These are phyloP conservation scores for Stagonosporopsis chrysanthemi DNA, from an alignment of 2,329 filamentous ascomycete genomes.

Conservation along the genomic window DNA sequence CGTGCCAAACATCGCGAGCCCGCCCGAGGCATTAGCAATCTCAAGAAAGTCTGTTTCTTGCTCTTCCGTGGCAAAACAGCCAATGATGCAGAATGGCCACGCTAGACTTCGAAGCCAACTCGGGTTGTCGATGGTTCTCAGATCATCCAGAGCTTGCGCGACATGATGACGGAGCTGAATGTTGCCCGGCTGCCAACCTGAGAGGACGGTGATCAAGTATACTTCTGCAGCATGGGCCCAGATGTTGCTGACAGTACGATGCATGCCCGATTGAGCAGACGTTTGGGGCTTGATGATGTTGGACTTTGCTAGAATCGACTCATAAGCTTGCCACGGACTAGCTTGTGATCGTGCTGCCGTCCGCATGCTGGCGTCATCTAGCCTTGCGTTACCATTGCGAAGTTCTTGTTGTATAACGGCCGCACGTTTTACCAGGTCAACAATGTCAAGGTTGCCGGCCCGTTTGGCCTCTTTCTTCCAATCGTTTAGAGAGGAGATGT, in stretches of 20 bases:
- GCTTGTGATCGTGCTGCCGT: background rate
- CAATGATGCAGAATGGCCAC: conserved; percentile 46
- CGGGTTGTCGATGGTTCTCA: conserved; percentile 22
- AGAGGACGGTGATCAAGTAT: conserved; percentile 30
- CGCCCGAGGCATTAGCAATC: conserved; percentile 27
- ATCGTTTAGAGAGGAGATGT: conserved; percentile 61
- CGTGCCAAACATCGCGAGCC: conserved; percentile 35
- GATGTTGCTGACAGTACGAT: conserved; percentile 18
- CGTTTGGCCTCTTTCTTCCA: conserved; percentile 62
- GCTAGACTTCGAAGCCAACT: conserved; percentile 36
- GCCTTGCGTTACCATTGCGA: background rate
- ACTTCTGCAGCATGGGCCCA: conserved; percentile 34
- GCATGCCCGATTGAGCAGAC: background rate
- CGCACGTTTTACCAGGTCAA: conserved; percentile 57
- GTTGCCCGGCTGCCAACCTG: conserved; percentile 33
- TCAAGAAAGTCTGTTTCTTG: conserved; percentile 31
- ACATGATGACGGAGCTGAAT: conserved; percentile 24
- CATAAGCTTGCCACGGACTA: background rate
- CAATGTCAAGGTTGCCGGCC: conserved; percentile 54
- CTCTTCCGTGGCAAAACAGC: conserved; percentile 27
- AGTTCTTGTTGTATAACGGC: background rate
- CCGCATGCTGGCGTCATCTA: background rate
- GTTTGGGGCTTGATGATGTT: background rate
- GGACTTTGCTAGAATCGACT: background rate
- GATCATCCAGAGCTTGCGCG: conserved; percentile 19